Percentiles rank a stretch among this genome's conserved stretches.
phyloP scores from a whole-genome alignment of 176 grass and related monocot species.

The Tuctoria greenei region DNA sequence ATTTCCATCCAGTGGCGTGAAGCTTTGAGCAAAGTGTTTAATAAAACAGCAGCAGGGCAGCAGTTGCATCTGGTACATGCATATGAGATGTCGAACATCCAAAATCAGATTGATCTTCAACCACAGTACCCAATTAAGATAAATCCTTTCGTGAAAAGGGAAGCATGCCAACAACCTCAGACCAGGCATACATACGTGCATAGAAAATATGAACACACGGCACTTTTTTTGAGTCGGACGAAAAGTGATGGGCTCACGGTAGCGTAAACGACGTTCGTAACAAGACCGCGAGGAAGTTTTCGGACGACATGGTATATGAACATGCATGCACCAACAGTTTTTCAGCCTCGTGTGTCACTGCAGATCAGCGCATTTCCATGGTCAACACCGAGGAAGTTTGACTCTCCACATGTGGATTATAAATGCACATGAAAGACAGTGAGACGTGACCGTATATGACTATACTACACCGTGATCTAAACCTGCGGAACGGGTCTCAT shows the following conservation, averaged over 20 bases:
- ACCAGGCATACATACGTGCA: not conserved
- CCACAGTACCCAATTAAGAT: not conserved
- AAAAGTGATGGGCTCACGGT: not conserved
- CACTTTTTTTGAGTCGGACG: not conserved
- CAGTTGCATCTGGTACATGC: no score
- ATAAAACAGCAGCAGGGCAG: not conserved
- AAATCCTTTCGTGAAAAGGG: not conserved
- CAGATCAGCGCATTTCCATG: not conserved
- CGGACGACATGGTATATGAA: not conserved
- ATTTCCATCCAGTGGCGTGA: conserved; percentile 4
- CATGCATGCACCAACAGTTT: conserved; percentile 15
- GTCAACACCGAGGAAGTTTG: conserved; percentile 8
- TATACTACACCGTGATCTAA: not conserved
- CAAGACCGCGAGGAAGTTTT: conserved; percentile 40
- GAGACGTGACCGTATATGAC: not conserved
- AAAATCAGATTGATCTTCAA: not conserved
- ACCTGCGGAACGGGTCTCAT: conserved; percentile 33
- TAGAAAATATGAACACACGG: not conserved
- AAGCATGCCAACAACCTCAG: not conserved
- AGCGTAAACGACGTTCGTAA: not conserved
- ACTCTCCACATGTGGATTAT: conserved; percentile 21
- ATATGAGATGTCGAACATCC: not conserved
- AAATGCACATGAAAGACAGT: conserved; percentile 25
- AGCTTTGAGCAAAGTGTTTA: not conserved
- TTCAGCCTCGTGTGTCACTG: not conserved